Conservation (phyloP, 139 green algal species). For the Volvox africanus region DNA sequence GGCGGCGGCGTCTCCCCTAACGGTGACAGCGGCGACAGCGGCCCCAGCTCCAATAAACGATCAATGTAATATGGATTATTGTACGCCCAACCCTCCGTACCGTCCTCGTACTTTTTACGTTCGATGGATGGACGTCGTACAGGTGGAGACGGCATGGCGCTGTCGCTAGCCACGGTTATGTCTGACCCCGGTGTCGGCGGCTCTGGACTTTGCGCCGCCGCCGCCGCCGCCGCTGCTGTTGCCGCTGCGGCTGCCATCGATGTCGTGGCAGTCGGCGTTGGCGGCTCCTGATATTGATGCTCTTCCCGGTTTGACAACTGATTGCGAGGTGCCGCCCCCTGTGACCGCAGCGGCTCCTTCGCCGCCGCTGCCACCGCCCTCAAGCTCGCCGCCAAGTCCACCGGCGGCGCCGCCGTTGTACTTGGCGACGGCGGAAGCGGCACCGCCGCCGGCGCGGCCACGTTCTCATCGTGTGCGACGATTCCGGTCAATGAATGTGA, state of each 20-base stretch:
- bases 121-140: background rate
- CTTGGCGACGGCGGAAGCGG: background rate
- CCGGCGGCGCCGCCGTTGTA: background rate
- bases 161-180: background rate
- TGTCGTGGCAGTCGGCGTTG: background rate
- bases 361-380: background rate
- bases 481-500: background rate
- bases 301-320: too few species aligned
- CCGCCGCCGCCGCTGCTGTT: background rate
- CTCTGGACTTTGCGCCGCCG: background rate
- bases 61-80: constrained; percentile 4
- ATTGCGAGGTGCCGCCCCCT: background rate
- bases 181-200: too few species aligned
- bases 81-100: constrained; percentile 21
- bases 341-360: background rate
- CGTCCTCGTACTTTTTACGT: background rate
- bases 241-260: background rate
- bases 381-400: background rate
- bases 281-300: background rate
- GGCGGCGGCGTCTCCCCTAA: background rate
- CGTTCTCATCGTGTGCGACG: too few species aligned
- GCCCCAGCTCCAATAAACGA: background rate
- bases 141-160: background rate
- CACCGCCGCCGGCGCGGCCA: background rate
- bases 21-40: constrained; percentile 17